Evolutionary conservation across 2,329 filamentous ascomycete species (phyloP), one percentile per base, ranked within the genome.

Genomic region (Pseudogymnoascus sp.): DNA sequence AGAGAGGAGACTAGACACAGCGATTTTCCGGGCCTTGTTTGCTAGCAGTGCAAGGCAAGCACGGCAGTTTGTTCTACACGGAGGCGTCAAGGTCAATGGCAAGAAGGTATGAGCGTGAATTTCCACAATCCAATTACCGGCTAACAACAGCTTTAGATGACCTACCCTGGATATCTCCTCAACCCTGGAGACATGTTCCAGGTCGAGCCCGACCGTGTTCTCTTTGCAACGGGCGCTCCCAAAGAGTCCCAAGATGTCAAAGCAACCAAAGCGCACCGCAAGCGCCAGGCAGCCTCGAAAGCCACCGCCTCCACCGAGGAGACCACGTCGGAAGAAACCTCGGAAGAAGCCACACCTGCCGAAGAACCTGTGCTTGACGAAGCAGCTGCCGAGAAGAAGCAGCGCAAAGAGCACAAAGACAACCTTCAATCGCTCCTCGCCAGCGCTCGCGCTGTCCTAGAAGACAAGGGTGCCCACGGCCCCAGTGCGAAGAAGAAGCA

Each of bases 121-220:
- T 39, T 13, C 33, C 4, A 15, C 62, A 52, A 60, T 12, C 3
- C 36, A 58, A 58, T 58, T 45, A 27, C 36, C 31, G 60, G 62
- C 62, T 62, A 65, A 67, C 61, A 61, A 7, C 29, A 29, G 29
- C 39, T 61, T n/a, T 68, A 96, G 93, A 96, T 97, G 89, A 81
- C 83, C 66, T 90, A 94, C 72, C 92, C 94, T 7, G 89, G 91
- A 61, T 99, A 99, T 75, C 86, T 92, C 67, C 83, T 99, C 39
- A 99, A 99, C 75, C 95, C 94, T 2, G 94, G 94, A 68, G 94
- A 99, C 74, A 90, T 99, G 86, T 99, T 99, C 81, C 91, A 96
- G 74, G 93, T 99, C 69, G 89, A 97, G 18, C 82, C 89, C 36
- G 90, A 96, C 39, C 86, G 87, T 69, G 94, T 99, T 62, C 82